These are phyloP conservation scores for Nidularia pulvinata DNA, from an alignment of 768 basidiomycete species.

Conservation along the genomic window DNA sequence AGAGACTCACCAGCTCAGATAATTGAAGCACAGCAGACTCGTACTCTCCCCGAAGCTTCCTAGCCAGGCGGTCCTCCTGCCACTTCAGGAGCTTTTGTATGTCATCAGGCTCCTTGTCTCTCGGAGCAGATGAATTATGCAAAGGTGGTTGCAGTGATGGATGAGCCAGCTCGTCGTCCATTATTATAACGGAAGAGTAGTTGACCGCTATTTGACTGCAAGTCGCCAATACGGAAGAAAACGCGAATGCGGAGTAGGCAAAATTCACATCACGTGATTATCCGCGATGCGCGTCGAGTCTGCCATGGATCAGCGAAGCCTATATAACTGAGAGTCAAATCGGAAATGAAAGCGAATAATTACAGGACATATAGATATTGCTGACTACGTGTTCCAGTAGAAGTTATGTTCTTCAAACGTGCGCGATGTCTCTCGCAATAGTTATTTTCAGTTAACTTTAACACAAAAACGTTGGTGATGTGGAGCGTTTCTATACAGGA, in stretches of 20 bases:
- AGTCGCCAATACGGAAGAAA: background rate
- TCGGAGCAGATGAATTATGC: constrained; percentile 49
- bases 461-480: too few relatives aligned
- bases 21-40: constrained; percentile 67
- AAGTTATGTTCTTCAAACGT: too few relatives aligned
- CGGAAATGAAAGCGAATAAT: too few relatives aligned
- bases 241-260: background rate
- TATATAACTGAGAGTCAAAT: too few relatives aligned
- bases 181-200: background rate
- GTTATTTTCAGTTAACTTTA: too few relatives aligned
- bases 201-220: background rate
- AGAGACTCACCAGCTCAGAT: constrained; percentile 56
- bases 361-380: too few relatives aligned
- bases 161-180: constrained; percentile 7
- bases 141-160: constrained; percentile 43
- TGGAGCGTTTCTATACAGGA: too few relatives aligned
- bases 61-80: constrained; percentile 74
- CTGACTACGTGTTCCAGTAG: too few relatives aligned
- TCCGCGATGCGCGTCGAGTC: too few relatives aligned
- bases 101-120: constrained; percentile 59
- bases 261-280: background rate
- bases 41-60: constrained; percentile 75
- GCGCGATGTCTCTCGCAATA: too few relatives aligned
- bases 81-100: constrained; percentile 61
- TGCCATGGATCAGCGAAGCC: too few relatives aligned